phyloP scores from a whole-genome alignment of 768 basidiomycete genomes.

The Harrya chromipes region DNA sequence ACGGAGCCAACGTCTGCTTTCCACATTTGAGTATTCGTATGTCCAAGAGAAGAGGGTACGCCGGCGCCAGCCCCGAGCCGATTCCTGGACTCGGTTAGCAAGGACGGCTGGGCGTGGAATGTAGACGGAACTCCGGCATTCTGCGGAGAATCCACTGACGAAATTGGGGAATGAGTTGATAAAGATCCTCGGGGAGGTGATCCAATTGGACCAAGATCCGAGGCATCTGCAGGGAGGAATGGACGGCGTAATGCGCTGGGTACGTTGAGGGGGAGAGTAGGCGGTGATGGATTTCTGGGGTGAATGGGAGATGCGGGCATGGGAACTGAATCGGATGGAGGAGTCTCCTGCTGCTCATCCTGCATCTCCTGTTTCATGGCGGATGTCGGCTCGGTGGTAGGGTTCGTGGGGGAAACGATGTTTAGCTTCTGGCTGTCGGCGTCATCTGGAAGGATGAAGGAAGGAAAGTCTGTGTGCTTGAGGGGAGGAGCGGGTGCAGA shows the following conservation, averaged over 20 bases:
- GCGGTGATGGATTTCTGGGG: slow-evolving; percentile 39
- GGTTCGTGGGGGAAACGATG: background rate
- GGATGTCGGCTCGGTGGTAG: slow-evolving; percentile 1
- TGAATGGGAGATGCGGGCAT: slow-evolving; percentile 12
- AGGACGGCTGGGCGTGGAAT: slow-evolving; percentile 68
- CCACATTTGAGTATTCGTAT: slow-evolving; percentile 25
- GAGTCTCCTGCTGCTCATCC: slow-evolving; percentile 4
- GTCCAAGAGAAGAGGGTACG: slow-evolving; percentile 62
- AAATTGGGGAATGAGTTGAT: slow-evolving; percentile 52
- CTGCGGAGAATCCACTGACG: slow-evolving; percentile 35
- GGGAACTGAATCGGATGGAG: slow-evolving; percentile 5
- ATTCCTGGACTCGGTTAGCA: slow-evolving; percentile 37
- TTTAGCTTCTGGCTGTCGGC: slow-evolving; percentile 25
- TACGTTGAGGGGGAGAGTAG: slow-evolving; percentile 51
- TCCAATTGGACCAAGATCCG: slow-evolving; percentile 81
- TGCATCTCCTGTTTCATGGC: slow-evolving; percentile 9
- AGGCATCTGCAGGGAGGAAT: slow-evolving; percentile 34
- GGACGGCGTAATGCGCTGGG: slow-evolving; percentile 48
- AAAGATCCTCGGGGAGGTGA: slow-evolving; percentile 61
- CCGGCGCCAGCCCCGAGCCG: slow-evolving; percentile 37
- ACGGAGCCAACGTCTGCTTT: slow-evolving; percentile 25
- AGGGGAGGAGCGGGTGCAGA: slow-evolving; percentile 78
- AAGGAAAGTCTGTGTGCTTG: slow-evolving; percentile 71
- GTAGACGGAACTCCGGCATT: slow-evolving; percentile 56
- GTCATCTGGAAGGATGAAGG: slow-evolving; percentile 66